phyloP scores from a whole-genome alignment of 108 stramenopile species.

The Conticribra weissflogii region DNA sequence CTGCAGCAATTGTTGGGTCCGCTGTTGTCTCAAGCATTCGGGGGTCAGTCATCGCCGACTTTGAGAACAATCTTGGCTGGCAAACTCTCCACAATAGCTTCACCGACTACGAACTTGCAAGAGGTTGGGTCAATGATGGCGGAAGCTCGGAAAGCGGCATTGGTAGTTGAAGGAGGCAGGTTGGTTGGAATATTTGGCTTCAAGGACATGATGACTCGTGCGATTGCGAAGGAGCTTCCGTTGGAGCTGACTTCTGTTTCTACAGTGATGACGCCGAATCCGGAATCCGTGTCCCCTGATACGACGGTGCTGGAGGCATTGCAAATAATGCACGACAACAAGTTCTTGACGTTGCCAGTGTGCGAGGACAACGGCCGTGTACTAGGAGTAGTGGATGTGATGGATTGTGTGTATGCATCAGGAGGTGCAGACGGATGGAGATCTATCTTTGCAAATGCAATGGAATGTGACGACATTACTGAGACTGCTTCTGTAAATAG shows the following conservation, averaged over 20 bases:
- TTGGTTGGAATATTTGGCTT: slow-evolving; percentile 93
- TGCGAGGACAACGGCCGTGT: slow-evolving; percentile 81
- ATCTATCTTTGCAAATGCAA: slow-evolving; percentile 72
- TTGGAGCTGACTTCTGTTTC: slow-evolving; percentile 75
- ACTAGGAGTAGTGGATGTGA: slow-evolving; percentile 93
- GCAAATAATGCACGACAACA: slow-evolving; percentile 92
- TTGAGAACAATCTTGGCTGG: slow-evolving; percentile 76
- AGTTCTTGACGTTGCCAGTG: slow-evolving; percentile 93
- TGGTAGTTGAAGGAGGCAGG: slow-evolving; percentile 76
- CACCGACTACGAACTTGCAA: slow-evolving; percentile 64
- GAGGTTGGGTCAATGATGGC: slow-evolving; percentile 87
- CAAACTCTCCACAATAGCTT: slow-evolving; percentile 71
- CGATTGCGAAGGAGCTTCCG: slow-evolving; percentile 80
- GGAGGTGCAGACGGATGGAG: slow-evolving; percentile 91
- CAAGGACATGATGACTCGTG: slow-evolving; percentile 93
- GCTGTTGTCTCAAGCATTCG: slow-evolving; percentile 74
- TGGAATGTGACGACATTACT: slow-evolving; percentile 71
- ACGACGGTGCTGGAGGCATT: slow-evolving; percentile 89
- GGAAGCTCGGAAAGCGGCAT: slow-evolving; percentile 81
- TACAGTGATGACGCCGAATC: slow-evolving; percentile 91
- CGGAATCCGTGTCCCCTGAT: slow-evolving; percentile 88
- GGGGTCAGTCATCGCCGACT: slow-evolving; percentile 70
- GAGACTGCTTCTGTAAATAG: slow-evolving; percentile 53
- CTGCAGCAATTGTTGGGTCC: slow-evolving; percentile 71
- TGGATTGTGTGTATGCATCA: slow-evolving; percentile 90